phyloP scores from a whole-genome alignment of 2,329 filamentous ascomycete genomes.

The Pezicula neosporulosa region DNA sequence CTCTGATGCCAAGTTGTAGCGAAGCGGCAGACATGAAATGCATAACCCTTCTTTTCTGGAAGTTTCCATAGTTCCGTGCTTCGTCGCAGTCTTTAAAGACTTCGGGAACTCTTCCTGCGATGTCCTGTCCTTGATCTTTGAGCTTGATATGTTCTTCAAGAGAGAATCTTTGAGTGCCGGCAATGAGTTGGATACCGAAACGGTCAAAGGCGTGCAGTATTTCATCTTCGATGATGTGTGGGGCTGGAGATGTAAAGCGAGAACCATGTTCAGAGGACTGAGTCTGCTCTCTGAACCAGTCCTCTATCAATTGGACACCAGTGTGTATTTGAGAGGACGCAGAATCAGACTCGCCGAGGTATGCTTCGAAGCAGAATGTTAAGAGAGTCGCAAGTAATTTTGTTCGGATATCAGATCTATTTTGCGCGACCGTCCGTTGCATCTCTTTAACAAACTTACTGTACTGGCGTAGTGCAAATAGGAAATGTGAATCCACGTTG shows the following conservation, averaged over 20 bases:
- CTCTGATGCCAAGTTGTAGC: too few relatives aligned
- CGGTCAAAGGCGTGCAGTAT: conserved; percentile 57
- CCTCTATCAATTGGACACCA: conserved; percentile 18
- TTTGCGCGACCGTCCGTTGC: conserved; percentile 36
- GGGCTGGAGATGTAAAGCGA: conserved; percentile 1
- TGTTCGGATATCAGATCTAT: conserved; percentile 21
- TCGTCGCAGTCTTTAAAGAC: too few relatives aligned
- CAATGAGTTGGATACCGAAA: conserved; percentile 58
- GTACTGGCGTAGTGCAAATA: conserved; percentile 55
- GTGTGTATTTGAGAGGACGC: background rate
- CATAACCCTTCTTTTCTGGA: too few relatives aligned
- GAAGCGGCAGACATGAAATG: too few relatives aligned
- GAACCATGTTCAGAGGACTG: background rate
- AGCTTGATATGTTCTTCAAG: background rate
- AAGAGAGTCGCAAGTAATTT: conserved; percentile 1
- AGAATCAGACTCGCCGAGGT: conserved; percentile 1
- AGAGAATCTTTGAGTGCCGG: conserved; percentile 28
- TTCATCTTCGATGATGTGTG: conserved; percentile 42
- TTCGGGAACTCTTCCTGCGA: background rate
- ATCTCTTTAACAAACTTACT: conserved; percentile 50
- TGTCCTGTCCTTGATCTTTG: background rate
- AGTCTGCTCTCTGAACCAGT: background rate
- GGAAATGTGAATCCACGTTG: conserved; percentile 41
- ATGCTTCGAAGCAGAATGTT: conserved; percentile 6
- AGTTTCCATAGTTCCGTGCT: too few relatives aligned